Evolutionary conservation across 148 eudicot species (phyloP).

Genomic region (Fagopyrum homotropicum): DNA sequence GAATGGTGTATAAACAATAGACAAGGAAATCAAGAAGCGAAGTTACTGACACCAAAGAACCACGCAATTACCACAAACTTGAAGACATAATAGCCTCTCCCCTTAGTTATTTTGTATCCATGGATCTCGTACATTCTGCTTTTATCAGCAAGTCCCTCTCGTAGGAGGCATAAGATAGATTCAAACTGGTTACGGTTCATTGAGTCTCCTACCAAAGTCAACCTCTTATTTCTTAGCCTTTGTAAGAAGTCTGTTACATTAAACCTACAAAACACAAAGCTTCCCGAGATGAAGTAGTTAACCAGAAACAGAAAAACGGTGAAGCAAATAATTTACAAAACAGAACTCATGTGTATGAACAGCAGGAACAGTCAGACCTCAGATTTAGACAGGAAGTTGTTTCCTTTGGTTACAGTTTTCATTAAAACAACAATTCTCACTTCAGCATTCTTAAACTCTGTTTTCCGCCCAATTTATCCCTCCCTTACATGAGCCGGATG

Average conservation of each 20-base stretch:
- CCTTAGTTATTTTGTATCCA: conserved; percentile 87
- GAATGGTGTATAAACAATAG: no score
- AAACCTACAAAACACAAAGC: conserved; percentile 35
- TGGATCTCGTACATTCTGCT: conserved; percentile 83
- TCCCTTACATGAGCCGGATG: not conserved
- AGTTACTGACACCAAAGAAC: not conserved
- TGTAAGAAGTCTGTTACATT: conserved; percentile 78
- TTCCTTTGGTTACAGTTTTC: not conserved
- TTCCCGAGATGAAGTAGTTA: not conserved
- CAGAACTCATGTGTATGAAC: not conserved
- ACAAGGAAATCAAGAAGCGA: not conserved
- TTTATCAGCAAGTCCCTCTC: conserved; percentile 68
- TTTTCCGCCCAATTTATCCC: not conserved
- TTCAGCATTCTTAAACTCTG: not conserved
- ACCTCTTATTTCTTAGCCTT: conserved; percentile 69
- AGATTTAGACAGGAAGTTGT: not conserved
- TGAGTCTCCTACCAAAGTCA: conserved; percentile 92
- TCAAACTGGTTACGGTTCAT: conserved; percentile 96
- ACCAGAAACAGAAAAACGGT: not conserved
- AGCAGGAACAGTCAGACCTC: not conserved
- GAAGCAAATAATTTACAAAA: not conserved
- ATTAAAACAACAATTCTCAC: not conserved
- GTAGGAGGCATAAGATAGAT: conserved; percentile 78
- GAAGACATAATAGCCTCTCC: conserved; percentile 80
- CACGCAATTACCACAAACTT: conserved; percentile 64